Base-by-base conservation (phyloP, 1,284 basidiomycete species). In the Leccinum solheimii region DNA sequence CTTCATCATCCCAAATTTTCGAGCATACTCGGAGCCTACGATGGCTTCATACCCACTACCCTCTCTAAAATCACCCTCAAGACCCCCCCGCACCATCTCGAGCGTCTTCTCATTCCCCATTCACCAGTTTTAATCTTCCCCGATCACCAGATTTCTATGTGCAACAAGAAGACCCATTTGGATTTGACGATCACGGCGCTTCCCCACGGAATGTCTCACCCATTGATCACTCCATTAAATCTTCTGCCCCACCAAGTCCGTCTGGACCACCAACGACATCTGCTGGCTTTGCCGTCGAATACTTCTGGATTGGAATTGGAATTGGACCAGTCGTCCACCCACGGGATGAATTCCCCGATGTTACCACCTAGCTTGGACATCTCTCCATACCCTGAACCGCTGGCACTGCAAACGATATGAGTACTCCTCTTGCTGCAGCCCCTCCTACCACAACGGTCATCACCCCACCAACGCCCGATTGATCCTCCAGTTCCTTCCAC, bases 201-300 rank as follows among this genome's bases (percentile, higher is more conserved):
- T 50, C 34, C 11, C 56, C 43, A 9, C 62, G 9, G 14, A 55
- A 57, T 32, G 38, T 9, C 51, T 66, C 60, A 2, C 67, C 64
- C 0, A 55, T 50, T 4, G 36, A 55, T 43, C 58, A 27, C 4
- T 49, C 57, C 36, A 14, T 38, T 34, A 19, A 30, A 27, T 38
- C 55, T 48, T 68, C 62, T 56, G 52, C 26, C 7, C 61, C 65
- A 23, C 58, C 61, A 30, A 72, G 67, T 55, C 64, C 70, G 8
- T 65, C 66, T 50, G 57, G 40, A 16, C 61, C 65, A 1, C 60
- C 62, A 45, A 57, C 64, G 10, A 69, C 71, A 55, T 68, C 70
- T 30, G 53, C 48, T 54, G 43, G 64, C 55, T 36, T n/a, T 62
- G 13, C 62, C 57, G 1, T 71, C 67, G 21, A 66, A 65, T 32